phyloP scores from a whole-genome alignment of 2,329 filamentous ascomycete genomes.

The Sporothrix pseudoabietina region DNA sequence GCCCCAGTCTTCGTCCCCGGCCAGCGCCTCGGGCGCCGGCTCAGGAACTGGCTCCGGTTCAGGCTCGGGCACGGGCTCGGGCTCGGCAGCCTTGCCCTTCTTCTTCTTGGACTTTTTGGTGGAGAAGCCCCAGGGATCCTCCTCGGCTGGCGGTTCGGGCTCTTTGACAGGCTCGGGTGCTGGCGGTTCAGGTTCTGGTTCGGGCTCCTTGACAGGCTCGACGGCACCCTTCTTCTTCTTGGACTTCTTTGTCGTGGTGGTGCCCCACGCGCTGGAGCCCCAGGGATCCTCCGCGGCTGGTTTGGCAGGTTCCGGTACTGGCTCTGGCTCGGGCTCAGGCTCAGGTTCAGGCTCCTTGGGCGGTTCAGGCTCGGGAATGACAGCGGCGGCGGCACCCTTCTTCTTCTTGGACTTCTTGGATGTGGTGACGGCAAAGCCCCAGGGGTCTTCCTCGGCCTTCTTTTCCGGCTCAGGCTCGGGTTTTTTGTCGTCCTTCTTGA shows the following conservation, averaged over 20 bases:
- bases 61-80: constrained; percentile 32
- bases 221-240: constrained; percentile 37
- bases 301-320: constrained; percentile 26
- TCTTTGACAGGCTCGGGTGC: constrained; percentile 21
- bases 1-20: constrained; percentile 32
- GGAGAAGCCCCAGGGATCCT: constrained; percentile 32
- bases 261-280: constrained; percentile 37
- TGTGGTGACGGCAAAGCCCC: constrained; percentile 18
- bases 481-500: constrained; percentile 41
- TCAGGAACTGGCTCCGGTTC: constrained; percentile 28
- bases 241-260: constrained; percentile 36
- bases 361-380: constrained; percentile 35
- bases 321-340: constrained; percentile 30
- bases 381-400: constrained; percentile 29
- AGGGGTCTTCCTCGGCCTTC: constrained; percentile 29
- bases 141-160: constrained; percentile 20
- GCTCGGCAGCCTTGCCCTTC: constrained; percentile 27
- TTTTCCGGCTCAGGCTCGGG: constrained; percentile 27
- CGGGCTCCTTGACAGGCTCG: neutral
- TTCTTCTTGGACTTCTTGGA: constrained; percentile 37
- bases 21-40: neutral
- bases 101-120: constrained; percentile 48
- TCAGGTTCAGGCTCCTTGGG: constrained; percentile 32
- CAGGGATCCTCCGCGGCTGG: constrained; percentile 34
- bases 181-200: constrained; percentile 16